A percentile compares a stretch with the other conserved stretches of the same genome.
Conservation (phyloP, 2,329 filamentous ascomycete species). For the Emydomyces testavorans region DNA sequence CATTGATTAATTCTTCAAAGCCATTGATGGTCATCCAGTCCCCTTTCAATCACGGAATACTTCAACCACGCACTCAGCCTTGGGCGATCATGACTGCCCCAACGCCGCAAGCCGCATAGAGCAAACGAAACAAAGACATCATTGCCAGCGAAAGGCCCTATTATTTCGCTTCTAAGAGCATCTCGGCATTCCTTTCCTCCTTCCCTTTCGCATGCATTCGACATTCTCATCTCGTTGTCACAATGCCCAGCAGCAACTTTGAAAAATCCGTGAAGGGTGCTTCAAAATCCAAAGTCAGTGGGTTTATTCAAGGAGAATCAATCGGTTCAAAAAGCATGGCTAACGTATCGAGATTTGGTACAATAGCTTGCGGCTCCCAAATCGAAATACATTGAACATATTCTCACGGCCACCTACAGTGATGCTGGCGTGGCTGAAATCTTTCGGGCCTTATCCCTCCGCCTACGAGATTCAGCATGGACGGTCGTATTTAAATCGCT, state of each 20-base stretch:
- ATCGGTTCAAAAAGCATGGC: background rate
- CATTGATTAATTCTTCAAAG: background rate
- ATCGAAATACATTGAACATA: constrained; percentile 98
- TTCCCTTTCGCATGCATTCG: background rate
- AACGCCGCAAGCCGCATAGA: background rate
- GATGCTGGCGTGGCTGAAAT: constrained; percentile 93
- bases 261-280: constrained; percentile 99
- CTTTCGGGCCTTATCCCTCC: constrained; percentile 79
- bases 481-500: constrained; percentile 98
- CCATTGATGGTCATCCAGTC: too few relatives aligned
- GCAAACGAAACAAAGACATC: constrained; percentile 2
- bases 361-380: constrained; percentile 81
- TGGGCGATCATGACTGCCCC: constrained; percentile 3
- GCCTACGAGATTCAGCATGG: constrained; percentile 92
- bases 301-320: constrained; percentile 1
- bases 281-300: constrained; percentile 83
- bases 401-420: constrained; percentile 85
- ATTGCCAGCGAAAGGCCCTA: background rate
- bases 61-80: background rate
- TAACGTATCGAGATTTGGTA: background rate
- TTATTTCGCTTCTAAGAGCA: background rate
- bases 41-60: too few relatives aligned
- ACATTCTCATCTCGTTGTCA: background rate
- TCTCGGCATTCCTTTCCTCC: background rate
- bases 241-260: constrained; percentile 60